phyloP scores from a whole-genome alignment of 148 eudicot genomes.

The Fagopyrum homotropicum region DNA sequence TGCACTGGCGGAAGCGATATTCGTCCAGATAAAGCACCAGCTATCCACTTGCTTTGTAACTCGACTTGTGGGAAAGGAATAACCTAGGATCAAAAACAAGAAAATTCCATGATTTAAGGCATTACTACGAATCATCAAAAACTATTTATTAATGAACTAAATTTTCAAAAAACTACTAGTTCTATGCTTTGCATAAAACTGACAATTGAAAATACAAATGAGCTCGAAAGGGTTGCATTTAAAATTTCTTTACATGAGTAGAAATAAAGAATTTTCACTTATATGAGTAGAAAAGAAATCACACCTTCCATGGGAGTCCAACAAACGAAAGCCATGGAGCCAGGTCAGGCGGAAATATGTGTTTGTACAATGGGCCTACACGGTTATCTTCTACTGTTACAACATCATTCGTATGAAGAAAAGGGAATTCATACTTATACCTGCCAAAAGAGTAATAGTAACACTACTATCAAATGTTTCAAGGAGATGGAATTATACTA shows the following conservation, averaged over 20 bases:
- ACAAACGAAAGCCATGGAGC: conserved; percentile 92
- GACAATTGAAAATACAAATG: no score
- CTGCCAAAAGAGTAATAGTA: conserved; percentile 24
- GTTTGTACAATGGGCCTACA: conserved; percentile 91
- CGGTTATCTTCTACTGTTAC: conserved; percentile 78
- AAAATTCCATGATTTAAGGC: not conserved
- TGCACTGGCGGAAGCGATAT: conserved; percentile 50
- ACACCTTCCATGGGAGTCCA: conserved; percentile 77
- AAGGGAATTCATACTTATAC: conserved; percentile 85
- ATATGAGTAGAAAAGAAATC: not conserved
- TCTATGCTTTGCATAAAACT: no score
- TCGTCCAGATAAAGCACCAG: conserved; percentile 69
- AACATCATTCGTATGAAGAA: conserved; percentile 49
- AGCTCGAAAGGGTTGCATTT: no score
- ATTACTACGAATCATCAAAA: not conserved
- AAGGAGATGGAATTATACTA: not conserved
- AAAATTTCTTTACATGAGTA: no score
- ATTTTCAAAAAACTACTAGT: no score
- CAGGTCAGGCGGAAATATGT: conserved; percentile 72
- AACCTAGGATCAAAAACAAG: conserved; percentile 36
- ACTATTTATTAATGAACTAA: no score
- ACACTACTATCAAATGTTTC: not conserved
- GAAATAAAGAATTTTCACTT: not conserved
- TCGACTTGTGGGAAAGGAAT: conserved; percentile 71
- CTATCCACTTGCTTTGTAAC: conserved; percentile 88